Evolutionary conservation across 163 green algal species (phyloP), one percentile per base, ranked within the genome.

Genomic region (Scenedesmus sp.): DNA sequence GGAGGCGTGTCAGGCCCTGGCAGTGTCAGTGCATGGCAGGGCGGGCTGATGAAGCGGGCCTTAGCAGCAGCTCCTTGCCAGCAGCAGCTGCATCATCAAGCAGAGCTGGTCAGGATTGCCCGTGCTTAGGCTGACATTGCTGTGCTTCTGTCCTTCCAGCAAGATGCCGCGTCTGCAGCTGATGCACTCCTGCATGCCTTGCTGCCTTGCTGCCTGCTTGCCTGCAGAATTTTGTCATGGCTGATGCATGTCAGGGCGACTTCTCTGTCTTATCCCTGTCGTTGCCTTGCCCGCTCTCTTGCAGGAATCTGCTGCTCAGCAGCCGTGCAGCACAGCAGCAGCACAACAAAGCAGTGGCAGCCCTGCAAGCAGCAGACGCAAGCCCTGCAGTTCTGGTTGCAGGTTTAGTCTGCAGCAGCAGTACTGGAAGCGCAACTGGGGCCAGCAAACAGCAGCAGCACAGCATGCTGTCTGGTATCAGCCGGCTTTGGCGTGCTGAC

Each of bases 261-360:
- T 1, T 70, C n/a, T n/a, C n/a, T 70, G 20, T 22, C 46, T 26
- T 76, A 10, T 18, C 0, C 3, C 30, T 37, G 6, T 30, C 40
- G n/a, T n/a, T n/a, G n/a, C n/a, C n/a, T n/a, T n/a, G n/a, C n/a
- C n/a, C n/a, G n/a, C n/a, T n/a, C n/a, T n/a, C 33, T 80, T 81
- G 72, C 72, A 81, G 72, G 35, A 44, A 81, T 35, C 72, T 49
- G 0, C 72, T 81, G 72, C 72, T 81, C 81, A 86, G 33, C 81
- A 86, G 81, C 46, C 46, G 35, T 3, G 73, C 81, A 5, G 33
- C 44, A 35, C 81, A 86, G 81, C 81, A 86, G 30, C 81, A 72
- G 81, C 81, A 86, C 40, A n/a, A 86, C 10, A 9, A 30, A 44
- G 44, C 59, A 56, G 30, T 86, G n/a, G 30, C 46, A 46, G 59